Conservation (phyloP, 306 rosid genomes). For the Cucurbita maxima region DNA sequence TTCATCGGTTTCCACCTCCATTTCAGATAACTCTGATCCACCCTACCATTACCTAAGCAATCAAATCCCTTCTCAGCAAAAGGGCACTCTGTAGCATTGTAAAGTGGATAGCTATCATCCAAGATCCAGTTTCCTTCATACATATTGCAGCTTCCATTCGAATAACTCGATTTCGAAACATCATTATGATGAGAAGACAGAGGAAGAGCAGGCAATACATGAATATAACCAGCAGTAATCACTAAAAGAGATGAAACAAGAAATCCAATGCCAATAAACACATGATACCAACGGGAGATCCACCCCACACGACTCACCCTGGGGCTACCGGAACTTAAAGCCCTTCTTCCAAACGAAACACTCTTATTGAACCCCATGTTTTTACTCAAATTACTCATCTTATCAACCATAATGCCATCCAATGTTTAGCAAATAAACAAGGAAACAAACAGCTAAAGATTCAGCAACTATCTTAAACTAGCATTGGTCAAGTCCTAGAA, state of each 20-base stretch:
- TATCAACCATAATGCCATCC: slow-evolving; percentile 12
- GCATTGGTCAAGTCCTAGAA: neutral
- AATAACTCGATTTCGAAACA: slow-evolving; percentile 13
- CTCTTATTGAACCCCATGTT: slow-evolving; percentile 21
- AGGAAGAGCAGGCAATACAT: slow-evolving; percentile 43
- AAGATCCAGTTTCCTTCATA: slow-evolving; percentile 55
- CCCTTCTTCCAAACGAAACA: slow-evolving; percentile 27
- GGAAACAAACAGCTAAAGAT: neutral
- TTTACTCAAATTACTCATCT: slow-evolving; percentile 35
- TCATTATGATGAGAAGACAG: slow-evolving; percentile 22
- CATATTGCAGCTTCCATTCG: slow-evolving; percentile 31
- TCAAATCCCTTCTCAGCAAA: slow-evolving; percentile 66
- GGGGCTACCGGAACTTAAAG: slow-evolving; percentile 29
- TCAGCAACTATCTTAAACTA: neutral
- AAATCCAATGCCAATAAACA: slow-evolving; percentile 33
- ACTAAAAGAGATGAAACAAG: slow-evolving; percentile 46
- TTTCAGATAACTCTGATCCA: slow-evolving; percentile 44
- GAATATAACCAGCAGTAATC: slow-evolving; percentile 41
- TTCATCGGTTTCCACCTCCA: slow-evolving; percentile 67
- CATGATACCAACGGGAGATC: slow-evolving; percentile 34
- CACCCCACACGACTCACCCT: slow-evolving; percentile 26
- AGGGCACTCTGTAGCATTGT: slow-evolving; percentile 73
- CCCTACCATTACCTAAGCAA: slow-evolving; percentile 62
- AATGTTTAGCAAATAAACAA: neutral
- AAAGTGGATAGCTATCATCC: slow-evolving; percentile 36